A percentile compares a stretch with the other conserved stretches of the same genome.
phyloP scores from a whole-genome alignment of 305 asterid genomes.

The Ilex paraguariensis region DNA sequence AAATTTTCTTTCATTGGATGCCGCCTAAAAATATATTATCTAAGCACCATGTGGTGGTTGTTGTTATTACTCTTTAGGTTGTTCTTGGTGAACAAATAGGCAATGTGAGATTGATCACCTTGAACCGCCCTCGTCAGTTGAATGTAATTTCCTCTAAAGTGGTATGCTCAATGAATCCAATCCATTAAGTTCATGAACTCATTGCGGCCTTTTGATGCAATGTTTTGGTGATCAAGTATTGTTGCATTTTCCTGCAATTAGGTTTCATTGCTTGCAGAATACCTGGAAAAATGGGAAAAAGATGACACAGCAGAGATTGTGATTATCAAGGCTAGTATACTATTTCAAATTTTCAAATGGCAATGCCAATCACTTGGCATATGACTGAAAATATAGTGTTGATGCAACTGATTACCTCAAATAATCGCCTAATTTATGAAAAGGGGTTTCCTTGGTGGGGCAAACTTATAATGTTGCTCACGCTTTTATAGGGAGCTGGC shows the following conservation, averaged over 20 bases:
- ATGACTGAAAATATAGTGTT: neutral
- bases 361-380: neutral
- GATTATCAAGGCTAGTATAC: slow-evolving; percentile 56
- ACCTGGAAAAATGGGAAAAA: slow-evolving; percentile 84
- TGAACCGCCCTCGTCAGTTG: slow-evolving; percentile 83
- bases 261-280: slow-evolving; percentile 67
- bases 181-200: neutral
- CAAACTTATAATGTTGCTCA: slow-evolving; percentile 1
- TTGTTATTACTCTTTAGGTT: slow-evolving; percentile 36
- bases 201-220: neutral
- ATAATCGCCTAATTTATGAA: no score
- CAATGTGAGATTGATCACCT: slow-evolving; percentile 58
- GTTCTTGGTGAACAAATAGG: slow-evolving; percentile 67
- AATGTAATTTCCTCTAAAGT: slow-evolving; percentile 69
- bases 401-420: slow-evolving; percentile 1
- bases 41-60: neutral
- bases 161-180: slow-evolving; percentile 42
- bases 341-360: neutral
- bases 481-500: slow-evolving; percentile 64
- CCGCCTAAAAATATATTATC: neutral
- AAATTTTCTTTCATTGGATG: slow-evolving; percentile 7
- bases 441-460: no score
- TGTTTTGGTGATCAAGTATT: neutral
- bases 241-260: slow-evolving; percentile 5
- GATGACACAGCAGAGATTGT: slow-evolving; percentile 65